Evolutionary conservation across 176 grass and related monocot genomes (phyloP), one percentile per base, ranked within the genome.

Genomic region (Poa annua): DNA sequence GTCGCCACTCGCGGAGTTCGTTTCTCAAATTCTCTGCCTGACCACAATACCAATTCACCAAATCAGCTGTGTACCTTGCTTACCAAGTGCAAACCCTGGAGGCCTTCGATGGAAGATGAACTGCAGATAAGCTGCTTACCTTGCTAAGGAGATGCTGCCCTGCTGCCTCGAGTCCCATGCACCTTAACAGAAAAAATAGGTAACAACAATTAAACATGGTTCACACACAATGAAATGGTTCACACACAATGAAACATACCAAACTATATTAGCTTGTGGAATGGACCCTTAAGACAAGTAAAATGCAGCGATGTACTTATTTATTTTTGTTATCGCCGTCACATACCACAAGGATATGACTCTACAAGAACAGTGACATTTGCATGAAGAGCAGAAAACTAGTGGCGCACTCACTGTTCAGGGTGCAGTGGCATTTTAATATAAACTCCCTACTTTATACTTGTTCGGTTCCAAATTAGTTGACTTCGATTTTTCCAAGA

Each of bases 101-200:
- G 42, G 39, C 35, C 35, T 36, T 36, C 35, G 5, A 48, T 48
- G 11, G 45, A 13, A 48, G 45, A 11, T 48, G 11, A 48, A 48
- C 45, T 48, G 45, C 45, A 48, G 14, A 50, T 50, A 50, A 1
- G 48, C 48, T 50, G 14, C 14, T 66, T 84, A 88, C 87, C 87
- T 88, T 80, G 11, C 29, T 50, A 49, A 11, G 13, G 59, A 75
- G 81, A 5, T 41, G 29, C 50, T 85, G 42, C 33, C 5, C 82
- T 17, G 11, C 38, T 41, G 29, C 87, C 69, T 85, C 82, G 16
- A 85, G 68, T 68, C 41, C 32, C 2, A 29, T 75, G 32, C 82
- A 88, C 82, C 87, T 85, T 60, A 33, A 80, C 17, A 33, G 21
- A 15, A 4, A 14, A 15, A 50, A 49, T 4, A 3, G 14, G 15